phyloP scores from a whole-genome alignment of 192 early-diverging fungal species.

The Linnemannia zychae region DNA sequence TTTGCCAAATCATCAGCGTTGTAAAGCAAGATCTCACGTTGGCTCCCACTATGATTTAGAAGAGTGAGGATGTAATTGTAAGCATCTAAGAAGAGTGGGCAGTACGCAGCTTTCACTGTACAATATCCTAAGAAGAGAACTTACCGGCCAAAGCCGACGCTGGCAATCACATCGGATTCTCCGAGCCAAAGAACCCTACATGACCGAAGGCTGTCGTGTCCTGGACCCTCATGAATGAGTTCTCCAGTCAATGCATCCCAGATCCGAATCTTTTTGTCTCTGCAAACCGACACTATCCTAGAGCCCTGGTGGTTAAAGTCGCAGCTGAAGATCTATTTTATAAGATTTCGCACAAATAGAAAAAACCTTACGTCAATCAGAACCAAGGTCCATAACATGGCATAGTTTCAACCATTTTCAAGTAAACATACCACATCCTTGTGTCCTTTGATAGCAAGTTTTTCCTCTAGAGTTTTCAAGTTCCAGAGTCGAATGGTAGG shows the following conservation, averaged over 20 bases:
- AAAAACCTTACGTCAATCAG: no score
- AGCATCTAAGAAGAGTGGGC: neutral
- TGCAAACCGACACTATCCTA: slow-evolving; percentile 73
- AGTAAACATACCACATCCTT: slow-evolving; percentile 42
- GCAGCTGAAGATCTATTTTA: slow-evolving; percentile 53
- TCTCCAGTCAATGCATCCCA: slow-evolving; percentile 72
- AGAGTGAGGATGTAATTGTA: neutral
- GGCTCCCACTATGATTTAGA: slow-evolving; percentile 64
- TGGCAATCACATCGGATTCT: slow-evolving; percentile 63
- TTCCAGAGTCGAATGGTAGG: slow-evolving; percentile 72
- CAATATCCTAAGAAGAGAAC: neutral
- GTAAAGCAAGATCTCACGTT: slow-evolving; percentile 76
- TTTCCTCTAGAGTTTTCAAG: slow-evolving; percentile 54
- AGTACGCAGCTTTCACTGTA: neutral
- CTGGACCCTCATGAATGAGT: slow-evolving; percentile 68
- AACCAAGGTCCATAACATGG: neutral
- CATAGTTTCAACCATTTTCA: no score
- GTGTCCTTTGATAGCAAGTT: slow-evolving; percentile 46
- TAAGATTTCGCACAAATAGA: no score
- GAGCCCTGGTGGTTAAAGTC: slow-evolving; percentile 78
- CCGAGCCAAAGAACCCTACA: slow-evolving; percentile 79
- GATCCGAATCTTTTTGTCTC: slow-evolving; percentile 77
- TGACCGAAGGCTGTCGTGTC: slow-evolving; percentile 76
- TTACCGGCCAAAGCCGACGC: slow-evolving; percentile 80
- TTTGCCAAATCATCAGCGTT: slow-evolving; percentile 55